A percentile compares a stretch with the other conserved stretches of the same genome.
Evolutionary conservation across 169 alveolate species (phyloP).

Genomic region (Eimeria necatrix): DNA sequence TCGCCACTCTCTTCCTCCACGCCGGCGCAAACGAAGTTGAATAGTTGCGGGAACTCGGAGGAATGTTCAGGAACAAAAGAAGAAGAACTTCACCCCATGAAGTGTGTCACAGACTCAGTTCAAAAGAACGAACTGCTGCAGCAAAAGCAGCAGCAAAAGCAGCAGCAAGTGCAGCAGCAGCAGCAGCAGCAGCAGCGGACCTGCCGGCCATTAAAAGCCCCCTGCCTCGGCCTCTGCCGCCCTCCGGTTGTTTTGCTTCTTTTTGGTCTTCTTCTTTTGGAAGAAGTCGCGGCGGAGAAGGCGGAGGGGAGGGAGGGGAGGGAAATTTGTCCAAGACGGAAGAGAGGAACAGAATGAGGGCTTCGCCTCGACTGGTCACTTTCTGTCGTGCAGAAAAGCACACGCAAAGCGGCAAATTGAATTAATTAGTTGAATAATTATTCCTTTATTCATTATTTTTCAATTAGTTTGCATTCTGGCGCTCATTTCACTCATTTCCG

Average conservation of each 20-base stretch:
- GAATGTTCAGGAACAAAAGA: no score
- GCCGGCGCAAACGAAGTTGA: no score
- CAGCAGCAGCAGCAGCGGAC: not conserved
- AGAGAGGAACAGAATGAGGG: constrained; percentile 1
- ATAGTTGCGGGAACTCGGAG: no score
- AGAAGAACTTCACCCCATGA: no score
- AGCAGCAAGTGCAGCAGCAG: no score
- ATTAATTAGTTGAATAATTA: not conserved
- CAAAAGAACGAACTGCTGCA: no score
- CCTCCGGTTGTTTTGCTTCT: not conserved
- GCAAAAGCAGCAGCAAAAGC: no score
- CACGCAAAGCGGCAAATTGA: not conserved
- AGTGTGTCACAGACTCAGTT: no score
- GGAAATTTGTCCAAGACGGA: constrained; percentile 18
- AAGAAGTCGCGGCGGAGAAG: not conserved
- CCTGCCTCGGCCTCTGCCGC: constrained; percentile 50
- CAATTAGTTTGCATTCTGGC: no score
- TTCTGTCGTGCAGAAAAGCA: not conserved
- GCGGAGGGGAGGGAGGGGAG: not conserved
- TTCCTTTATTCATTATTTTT: not conserved
- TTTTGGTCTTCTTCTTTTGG: not conserved
- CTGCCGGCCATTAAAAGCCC: constrained; percentile 57
- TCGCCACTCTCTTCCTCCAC: no score
- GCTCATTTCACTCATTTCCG: no score
- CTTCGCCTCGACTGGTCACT: constrained; percentile 54